Base-by-base conservation (phyloP, 2,329 filamentous ascomycete species). In the Clonostachys rosea region DNA sequence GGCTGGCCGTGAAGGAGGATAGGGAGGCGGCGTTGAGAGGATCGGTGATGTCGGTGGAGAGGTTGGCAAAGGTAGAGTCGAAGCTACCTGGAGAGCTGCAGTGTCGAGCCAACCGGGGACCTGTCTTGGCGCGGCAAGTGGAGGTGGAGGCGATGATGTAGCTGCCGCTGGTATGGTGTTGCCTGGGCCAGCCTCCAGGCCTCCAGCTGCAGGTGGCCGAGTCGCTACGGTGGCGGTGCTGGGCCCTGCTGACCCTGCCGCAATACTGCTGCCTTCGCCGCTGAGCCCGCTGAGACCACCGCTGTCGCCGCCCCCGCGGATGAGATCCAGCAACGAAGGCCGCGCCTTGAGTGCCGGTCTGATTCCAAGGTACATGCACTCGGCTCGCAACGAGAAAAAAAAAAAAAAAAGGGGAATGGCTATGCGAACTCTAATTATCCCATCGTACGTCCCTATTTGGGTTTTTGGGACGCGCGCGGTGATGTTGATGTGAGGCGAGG, bases 261-360 rank as follows among this genome's bases (percentile, higher is more conserved):
- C 41, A 46, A 50, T 43, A 49, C 43, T 55, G 53, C 43, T 37
- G 45, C 34, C 42, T 34, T 33, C 24, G 30, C 52, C 49, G 40
- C 13, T 35, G 46, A 54, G 52, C 52, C 42, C 42, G 49, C 47
- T 51, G 54, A 50, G 44, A 53, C 47, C 52, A 49, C 52, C 55
- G 49, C 54, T 55, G 56, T 57, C 56, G 58, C 58, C 64, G 49
- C 59, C 58, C 54, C 65, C 58, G 50, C 67, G 65, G 53, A 74
- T 63, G 49, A 79, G 67, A 51, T 79, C 75, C 62, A 79, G 69
- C 55, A 79, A 63, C 52, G 75, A 78, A 56, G 71, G 74, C 65
- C 75, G 70, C 57, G 73, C 70, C 73, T 68, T 73, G 54, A 79
- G 65, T 50, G 66, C 68, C 46, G 72, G 72, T 48, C 66, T 68